Evolutionary conservation across 2,329 filamentous ascomycete species (phyloP).

Genomic region (Leptosphaerulina australis): DNA sequence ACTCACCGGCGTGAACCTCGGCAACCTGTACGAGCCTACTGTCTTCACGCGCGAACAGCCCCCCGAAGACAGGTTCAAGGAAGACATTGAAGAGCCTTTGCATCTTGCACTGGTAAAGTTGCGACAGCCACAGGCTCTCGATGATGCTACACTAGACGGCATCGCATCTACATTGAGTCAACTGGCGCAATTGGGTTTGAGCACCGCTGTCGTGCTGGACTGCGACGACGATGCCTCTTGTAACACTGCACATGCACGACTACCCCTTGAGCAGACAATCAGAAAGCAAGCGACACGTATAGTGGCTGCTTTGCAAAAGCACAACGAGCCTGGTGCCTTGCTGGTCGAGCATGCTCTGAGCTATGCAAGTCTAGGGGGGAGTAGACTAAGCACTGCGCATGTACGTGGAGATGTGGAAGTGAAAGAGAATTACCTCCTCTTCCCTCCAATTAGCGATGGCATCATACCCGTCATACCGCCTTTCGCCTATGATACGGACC

Average conservation of each 20-base stretch:
- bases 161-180: slow-evolving; percentile 85
- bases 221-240: slow-evolving; percentile 56
- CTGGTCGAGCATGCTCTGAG: slow-evolving; percentile 65
- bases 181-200: slow-evolving; percentile 79
- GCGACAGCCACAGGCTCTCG: slow-evolving; percentile 71
- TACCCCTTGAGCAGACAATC: slow-evolving; percentile 50
- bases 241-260: slow-evolving; percentile 36
- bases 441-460: slow-evolving; percentile 69
- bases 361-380: slow-evolving; percentile 41
- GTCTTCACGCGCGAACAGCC: slow-evolving; percentile 63
- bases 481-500: slow-evolving; percentile 62
- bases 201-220: slow-evolving; percentile 83
- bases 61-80: slow-evolving; percentile 43
- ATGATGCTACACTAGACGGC: slow-evolving; percentile 71
- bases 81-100: slow-evolving; percentile 53
- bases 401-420: slow-evolving; percentile 49
- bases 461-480: slow-evolving; percentile 73
- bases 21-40: slow-evolving; percentile 64
- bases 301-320: slow-evolving; percentile 73
- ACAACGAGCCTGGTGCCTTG: slow-evolving; percentile 70
- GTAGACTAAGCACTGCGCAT: slow-evolving; percentile 41
- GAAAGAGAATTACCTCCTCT: slow-evolving; percentile 59
- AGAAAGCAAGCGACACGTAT: slow-evolving; percentile 74
- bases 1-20: slow-evolving; percentile 63
- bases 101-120: slow-evolving; percentile 90